These are phyloP conservation scores for Bodo saltans DNA, from an alignment of 78 protist genomes.

Conservation along the genomic window DNA sequence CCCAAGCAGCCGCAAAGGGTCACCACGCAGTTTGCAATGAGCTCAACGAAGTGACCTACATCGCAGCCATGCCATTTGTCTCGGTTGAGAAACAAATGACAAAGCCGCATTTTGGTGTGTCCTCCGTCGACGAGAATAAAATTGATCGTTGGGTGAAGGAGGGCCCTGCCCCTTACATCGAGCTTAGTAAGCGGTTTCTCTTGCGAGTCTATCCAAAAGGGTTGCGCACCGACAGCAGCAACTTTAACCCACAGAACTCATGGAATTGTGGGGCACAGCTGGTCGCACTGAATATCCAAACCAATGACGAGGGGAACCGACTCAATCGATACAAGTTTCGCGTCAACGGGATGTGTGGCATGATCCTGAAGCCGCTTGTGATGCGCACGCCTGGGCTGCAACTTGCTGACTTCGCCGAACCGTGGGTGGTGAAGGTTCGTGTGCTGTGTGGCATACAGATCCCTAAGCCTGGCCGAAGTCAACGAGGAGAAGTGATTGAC, in stretches of 20 bases:
- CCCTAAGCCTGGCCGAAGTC: background rate
- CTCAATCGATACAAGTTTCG: slow-evolving; percentile 13
- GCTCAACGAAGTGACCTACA: background rate
- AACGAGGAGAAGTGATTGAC: slow-evolving; percentile 30
- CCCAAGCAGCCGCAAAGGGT: background rate
- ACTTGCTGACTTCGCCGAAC: background rate
- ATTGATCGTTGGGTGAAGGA: background rate
- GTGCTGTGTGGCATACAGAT: background rate
- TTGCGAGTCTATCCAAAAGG: slow-evolving; percentile 33
- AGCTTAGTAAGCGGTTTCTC: background rate
- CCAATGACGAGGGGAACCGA: slow-evolving; percentile 12
- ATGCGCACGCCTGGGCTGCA: background rate
- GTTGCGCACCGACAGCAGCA: slow-evolving; percentile 32
- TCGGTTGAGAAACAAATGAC: background rate
- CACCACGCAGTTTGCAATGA: background rate
- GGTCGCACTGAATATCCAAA: slow-evolving; percentile 49
- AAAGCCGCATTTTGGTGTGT: background rate
- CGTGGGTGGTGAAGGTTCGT: background rate
- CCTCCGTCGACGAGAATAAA: slow-evolving; percentile 21
- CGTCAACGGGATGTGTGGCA: slow-evolving; percentile 29
- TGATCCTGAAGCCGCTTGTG: slow-evolving; percentile 31
- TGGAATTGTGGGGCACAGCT: slow-evolving; percentile 37
- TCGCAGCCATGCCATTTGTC: background rate
- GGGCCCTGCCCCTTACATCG: background rate
- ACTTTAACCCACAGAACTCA: slow-evolving; percentile 22